These are phyloP conservation scores for Neurospora sp. DNA, from an alignment of 495 filamentous ascomycete genomes.

Conservation along the genomic window DNA sequence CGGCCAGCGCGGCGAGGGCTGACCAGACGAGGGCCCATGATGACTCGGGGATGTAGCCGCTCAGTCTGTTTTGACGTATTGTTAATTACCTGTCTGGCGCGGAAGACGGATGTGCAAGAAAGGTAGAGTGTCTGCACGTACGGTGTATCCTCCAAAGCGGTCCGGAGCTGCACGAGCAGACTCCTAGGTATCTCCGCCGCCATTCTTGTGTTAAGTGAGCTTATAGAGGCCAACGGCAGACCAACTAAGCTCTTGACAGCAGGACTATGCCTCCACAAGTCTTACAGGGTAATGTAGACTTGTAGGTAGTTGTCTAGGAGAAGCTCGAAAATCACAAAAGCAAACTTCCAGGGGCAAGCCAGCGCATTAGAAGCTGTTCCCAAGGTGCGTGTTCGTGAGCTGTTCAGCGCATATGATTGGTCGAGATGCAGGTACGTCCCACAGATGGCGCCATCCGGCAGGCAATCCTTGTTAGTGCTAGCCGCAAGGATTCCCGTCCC, in stretches of 20 bases:
- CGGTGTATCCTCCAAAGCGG: slow-evolving; percentile 6
- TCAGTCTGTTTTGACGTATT: too few species aligned
- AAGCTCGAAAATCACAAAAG: background rate
- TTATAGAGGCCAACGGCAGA: background rate
- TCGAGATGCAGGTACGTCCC: background rate
- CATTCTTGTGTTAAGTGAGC: slow-evolving; percentile 2
- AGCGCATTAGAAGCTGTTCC: background rate
- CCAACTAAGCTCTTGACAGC: background rate
- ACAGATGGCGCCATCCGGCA: background rate
- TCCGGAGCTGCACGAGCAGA: slow-evolving; percentile 14
- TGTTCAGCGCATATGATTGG: background rate
- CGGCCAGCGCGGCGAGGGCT: slow-evolving; percentile 15
- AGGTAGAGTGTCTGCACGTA: background rate
- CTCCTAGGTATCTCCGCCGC: slow-evolving; percentile 2
- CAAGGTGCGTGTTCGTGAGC: background rate
- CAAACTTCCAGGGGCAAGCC: background rate
- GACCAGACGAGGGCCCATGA: slow-evolving; percentile 14
- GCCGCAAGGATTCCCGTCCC: background rate
- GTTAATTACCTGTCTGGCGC: too few species aligned
- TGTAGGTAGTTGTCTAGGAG: background rate
- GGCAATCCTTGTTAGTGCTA: background rate
- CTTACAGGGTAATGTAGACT: background rate
- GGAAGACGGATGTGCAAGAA: too few species aligned
- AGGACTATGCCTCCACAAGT: background rate
- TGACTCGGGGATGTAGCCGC: slow-evolving; percentile 1